phyloP scores from a whole-genome alignment of 2,329 filamentous ascomycete genomes.

The Fusarium brevicatenulatum region DNA sequence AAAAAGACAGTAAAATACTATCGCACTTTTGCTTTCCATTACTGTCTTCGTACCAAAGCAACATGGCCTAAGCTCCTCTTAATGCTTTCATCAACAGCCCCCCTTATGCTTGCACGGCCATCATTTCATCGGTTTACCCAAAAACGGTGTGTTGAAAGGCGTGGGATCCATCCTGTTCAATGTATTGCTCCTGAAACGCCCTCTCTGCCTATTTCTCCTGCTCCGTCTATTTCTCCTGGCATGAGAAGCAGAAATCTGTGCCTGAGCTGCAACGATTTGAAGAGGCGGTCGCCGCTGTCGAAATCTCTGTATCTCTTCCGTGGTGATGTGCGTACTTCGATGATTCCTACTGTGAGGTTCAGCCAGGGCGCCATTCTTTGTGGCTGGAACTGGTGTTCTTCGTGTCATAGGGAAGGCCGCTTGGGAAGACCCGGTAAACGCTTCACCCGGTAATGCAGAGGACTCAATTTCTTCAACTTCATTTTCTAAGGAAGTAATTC shows the following conservation, averaged over 20 bases:
- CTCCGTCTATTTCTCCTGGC: not conserved
- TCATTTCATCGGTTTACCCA: not conserved
- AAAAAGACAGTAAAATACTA: not conserved
- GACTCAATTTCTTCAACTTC: not conserved
- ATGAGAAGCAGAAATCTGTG: not conserved
- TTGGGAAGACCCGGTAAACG: not conserved
- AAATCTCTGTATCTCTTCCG: not conserved
- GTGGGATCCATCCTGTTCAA: not conserved
- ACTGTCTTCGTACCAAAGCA: not conserved
- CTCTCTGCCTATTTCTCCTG: not conserved
- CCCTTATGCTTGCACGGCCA: not conserved
- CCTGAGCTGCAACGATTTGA: not conserved
- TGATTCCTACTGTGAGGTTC: too few species aligned
- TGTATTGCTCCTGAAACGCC: not conserved
- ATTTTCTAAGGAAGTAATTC: not conserved
- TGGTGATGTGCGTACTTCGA: not conserved
- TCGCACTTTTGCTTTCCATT: not conserved
- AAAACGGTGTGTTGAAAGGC: not conserved
- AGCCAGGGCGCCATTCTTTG: not conserved
- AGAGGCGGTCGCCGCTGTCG: not conserved
- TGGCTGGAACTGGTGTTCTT: not conserved
- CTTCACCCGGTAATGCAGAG: not conserved
- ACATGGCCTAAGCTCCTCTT: too few species aligned
- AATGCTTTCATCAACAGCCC: not conserved
- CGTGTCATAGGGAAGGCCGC: too few species aligned